Evolutionary conservation across 176 grass and related monocot species (phyloP).

Genomic region (Urochloa ruziziensis): DNA sequence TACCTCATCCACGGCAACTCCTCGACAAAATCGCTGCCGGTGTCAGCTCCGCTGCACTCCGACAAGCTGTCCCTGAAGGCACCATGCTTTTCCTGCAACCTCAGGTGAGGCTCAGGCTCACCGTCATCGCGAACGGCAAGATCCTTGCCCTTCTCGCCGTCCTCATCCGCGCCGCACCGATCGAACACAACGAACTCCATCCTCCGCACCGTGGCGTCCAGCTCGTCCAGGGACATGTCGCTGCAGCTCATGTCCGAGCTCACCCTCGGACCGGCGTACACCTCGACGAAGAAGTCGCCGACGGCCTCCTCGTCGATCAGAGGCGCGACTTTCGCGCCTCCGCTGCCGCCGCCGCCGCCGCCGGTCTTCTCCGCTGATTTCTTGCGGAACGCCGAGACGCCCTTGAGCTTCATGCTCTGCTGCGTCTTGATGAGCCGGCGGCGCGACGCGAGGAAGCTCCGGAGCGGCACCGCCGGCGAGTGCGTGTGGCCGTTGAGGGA

Average conservation of each 20-base stretch:
- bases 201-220: conserved; percentile 58
- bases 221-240: conserved; percentile 77
- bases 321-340: conserved; percentile 40
- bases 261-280: conserved; percentile 61
- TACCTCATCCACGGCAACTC: conserved; percentile 50
- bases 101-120: neutral
- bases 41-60: conserved; percentile 33
- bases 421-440: conserved; percentile 84
- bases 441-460: conserved; percentile 69
- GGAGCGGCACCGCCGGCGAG: conserved; percentile 62
- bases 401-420: conserved; percentile 85
- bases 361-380: conserved; percentile 17
- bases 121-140: neutral
- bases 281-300: conserved; percentile 80
- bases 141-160: conserved; percentile 7
- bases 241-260: conserved; percentile 63
- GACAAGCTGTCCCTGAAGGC: conserved; percentile 53
- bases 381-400: conserved; percentile 63
- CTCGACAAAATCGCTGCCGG: conserved; percentile 27
- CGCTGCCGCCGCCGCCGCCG: neutral
- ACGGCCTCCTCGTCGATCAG: conserved; percentile 66
- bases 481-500: conserved; percentile 83
- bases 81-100: conserved; percentile 33
- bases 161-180: conserved; percentile 29
- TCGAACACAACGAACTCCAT: conserved; percentile 78